Evolutionary conservation across 2,329 filamentous ascomycete genomes (phyloP).

Genomic region (Drechslerella coelobrocha): DNA sequence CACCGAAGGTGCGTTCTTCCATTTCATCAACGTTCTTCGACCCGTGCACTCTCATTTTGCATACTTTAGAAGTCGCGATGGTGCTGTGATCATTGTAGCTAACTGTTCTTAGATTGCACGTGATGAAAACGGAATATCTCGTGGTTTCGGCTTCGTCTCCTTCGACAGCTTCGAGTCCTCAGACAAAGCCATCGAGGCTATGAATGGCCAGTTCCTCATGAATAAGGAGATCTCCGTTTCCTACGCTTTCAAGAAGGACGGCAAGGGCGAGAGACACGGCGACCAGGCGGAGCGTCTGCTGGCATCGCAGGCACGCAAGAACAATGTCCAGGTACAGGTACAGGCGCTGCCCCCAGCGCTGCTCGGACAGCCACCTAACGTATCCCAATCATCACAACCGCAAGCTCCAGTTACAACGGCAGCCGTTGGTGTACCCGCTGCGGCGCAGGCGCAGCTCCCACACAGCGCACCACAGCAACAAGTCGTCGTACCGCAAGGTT

Average conservation of each 20-base stretch:
- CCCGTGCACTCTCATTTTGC: background rate
- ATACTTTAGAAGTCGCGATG: background rate
- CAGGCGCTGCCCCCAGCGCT: constrained; percentile 78
- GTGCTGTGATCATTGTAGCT: constrained; percentile 52
- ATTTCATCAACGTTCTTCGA: background rate
- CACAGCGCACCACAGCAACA: constrained; percentile 57
- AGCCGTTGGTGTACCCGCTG: constrained; percentile 55
- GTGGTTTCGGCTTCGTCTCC: constrained; percentile 95
- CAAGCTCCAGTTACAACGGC: constrained; percentile 59
- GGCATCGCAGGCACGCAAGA: constrained; percentile 88
- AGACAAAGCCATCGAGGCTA: constrained; percentile 86
- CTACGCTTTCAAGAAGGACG: constrained; percentile 99
- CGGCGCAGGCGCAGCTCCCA: constrained; percentile 59
- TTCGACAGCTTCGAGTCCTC: constrained; percentile 93
- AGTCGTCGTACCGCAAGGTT: constrained; percentile 26
- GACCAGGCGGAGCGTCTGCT: constrained; percentile 92
- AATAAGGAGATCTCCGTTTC: constrained; percentile 96
- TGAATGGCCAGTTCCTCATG: constrained; percentile 95
- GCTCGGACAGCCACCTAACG: constrained; percentile 61
- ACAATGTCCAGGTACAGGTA: constrained; percentile 84
- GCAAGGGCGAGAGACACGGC: constrained; percentile 93
- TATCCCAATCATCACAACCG: constrained; percentile 51
- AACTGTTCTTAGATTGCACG: constrained; percentile 68
- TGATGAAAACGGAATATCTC: constrained; percentile 84
- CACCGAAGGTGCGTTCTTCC: constrained; percentile 77